These are phyloP conservation scores for Candida awuae DNA, from an alignment of 805 yeast genomes.

Conservation along the genomic window DNA sequence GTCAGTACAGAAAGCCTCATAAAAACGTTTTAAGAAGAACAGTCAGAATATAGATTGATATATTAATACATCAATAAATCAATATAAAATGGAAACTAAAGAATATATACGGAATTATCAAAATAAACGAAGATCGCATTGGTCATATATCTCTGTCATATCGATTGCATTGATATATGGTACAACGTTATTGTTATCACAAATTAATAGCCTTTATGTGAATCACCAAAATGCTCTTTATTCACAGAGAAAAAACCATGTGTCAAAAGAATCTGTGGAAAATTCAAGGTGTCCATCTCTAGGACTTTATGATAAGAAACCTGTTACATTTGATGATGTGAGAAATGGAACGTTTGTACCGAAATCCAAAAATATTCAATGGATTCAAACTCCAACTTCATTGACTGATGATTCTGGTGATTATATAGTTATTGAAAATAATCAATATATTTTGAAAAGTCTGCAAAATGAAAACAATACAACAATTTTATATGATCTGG, in stretches of 20 bases:
- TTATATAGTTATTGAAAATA: constrained; percentile 43
- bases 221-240: constrained; percentile 1
- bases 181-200: constrained; percentile 9
- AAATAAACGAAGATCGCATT: background rate
- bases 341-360: constrained; percentile 55
- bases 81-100: background rate
- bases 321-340: constrained; percentile 35
- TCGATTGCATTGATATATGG: constrained; percentile 10
- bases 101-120: background rate
- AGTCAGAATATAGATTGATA: too few relatives aligned
- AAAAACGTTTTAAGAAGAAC: too few relatives aligned
- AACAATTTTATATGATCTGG: constrained; percentile 38
- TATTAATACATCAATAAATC: too few relatives aligned
- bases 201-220: constrained; percentile 8
- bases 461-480: constrained; percentile 38
- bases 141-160: constrained; percentile 8
- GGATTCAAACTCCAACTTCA: constrained; percentile 53
- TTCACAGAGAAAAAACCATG: background rate
- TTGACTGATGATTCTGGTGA: constrained; percentile 54
- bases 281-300: background rate
- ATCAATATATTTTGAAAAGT: constrained; percentile 49
- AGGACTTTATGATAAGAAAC: constrained; percentile 13
- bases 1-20: too few relatives aligned
- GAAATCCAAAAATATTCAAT: constrained; percentile 48
- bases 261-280: background rate